These are phyloP conservation scores for Trypanosoma caninum DNA, from an alignment of 208 protist species.

Conservation along the genomic window DNA sequence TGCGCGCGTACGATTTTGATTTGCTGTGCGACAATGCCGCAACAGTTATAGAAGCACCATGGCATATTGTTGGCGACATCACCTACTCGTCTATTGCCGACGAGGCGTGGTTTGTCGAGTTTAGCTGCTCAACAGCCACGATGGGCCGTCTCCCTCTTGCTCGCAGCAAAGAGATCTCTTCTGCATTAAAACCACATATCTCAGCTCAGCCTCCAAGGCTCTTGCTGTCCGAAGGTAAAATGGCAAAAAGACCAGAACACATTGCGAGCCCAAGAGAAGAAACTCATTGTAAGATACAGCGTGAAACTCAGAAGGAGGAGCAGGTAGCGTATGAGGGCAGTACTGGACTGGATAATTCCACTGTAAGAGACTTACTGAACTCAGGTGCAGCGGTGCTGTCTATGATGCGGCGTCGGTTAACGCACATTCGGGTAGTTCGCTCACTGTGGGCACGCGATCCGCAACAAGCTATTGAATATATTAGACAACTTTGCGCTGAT, in stretches of 20 bases:
- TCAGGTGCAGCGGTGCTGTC: conserved; percentile 25
- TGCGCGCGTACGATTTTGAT: conserved; percentile 52
- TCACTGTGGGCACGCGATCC: conserved; percentile 55
- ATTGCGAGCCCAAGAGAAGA: not conserved
- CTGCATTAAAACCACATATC: no score
- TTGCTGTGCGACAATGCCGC: conserved; percentile 38
- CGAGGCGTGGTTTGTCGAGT: conserved; percentile 73
- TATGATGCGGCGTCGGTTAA: conserved; percentile 46
- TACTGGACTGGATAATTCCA: not conserved
- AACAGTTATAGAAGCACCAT: conserved; percentile 44
- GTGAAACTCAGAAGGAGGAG: no score
- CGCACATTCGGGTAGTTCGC: conserved; percentile 44
- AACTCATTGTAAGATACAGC: not conserved
- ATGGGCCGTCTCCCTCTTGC: conserved; percentile 41
- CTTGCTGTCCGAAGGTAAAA: not conserved
- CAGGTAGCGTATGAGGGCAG: no score
- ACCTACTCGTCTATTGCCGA: conserved; percentile 52
- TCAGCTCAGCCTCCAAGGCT: not conserved
- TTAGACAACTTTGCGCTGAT: conserved; percentile 38
- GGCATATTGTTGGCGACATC: conserved; percentile 65
- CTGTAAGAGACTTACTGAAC: conserved; percentile 32
- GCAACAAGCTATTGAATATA: conserved; percentile 44
- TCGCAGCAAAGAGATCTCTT: not conserved
- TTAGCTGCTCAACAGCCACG: conserved; percentile 33
- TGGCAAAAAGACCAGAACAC: not conserved